Evolutionary conservation across 2,329 filamentous ascomycete species (phyloP).

Genomic region (Neonectria hederae): DNA sequence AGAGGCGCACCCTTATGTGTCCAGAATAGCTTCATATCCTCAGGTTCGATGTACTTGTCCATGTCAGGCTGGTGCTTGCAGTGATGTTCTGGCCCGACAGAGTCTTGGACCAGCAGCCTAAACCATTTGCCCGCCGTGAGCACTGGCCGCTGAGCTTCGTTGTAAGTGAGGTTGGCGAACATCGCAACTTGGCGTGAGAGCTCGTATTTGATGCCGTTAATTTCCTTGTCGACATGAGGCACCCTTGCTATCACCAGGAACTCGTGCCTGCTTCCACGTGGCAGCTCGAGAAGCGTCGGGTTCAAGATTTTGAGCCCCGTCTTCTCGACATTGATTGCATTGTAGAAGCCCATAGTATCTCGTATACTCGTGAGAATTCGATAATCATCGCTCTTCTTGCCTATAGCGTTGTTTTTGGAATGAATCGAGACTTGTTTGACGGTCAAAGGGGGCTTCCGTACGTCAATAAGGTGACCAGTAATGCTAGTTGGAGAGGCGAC

Average conservation of each 20-base stretch:
- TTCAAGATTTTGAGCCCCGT: slow-evolving; percentile 7
- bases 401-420: neutral
- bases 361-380: slow-evolving; percentile 5
- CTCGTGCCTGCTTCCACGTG: neutral
- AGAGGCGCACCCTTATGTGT: slow-evolving; percentile 35
- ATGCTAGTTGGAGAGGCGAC: neutral
- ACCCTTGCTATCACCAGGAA: slow-evolving; percentile 4
- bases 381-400: neutral
- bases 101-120: slow-evolving; percentile 35
- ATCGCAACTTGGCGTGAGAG: slow-evolving; percentile 7
- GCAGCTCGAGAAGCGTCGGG: slow-evolving; percentile 9
- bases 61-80: slow-evolving; percentile 35
- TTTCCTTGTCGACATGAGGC: neutral
- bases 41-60: slow-evolving; percentile 39
- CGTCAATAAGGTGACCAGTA: neutral
- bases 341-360: slow-evolving; percentile 6
- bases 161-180: slow-evolving; percentile 13
- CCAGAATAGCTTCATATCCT: slow-evolving; percentile 40
- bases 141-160: neutral
- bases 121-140: slow-evolving; percentile 24
- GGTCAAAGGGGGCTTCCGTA: neutral
- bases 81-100: slow-evolving; percentile 34
- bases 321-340: slow-evolving; percentile 6
- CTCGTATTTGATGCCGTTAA: slow-evolving; percentile 1
- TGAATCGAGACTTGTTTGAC: neutral